Evolutionary conservation across 345 rosid species (phyloP), one percentile per base, ranked within the genome.

Genomic region (Carallia pectinifolia): DNA sequence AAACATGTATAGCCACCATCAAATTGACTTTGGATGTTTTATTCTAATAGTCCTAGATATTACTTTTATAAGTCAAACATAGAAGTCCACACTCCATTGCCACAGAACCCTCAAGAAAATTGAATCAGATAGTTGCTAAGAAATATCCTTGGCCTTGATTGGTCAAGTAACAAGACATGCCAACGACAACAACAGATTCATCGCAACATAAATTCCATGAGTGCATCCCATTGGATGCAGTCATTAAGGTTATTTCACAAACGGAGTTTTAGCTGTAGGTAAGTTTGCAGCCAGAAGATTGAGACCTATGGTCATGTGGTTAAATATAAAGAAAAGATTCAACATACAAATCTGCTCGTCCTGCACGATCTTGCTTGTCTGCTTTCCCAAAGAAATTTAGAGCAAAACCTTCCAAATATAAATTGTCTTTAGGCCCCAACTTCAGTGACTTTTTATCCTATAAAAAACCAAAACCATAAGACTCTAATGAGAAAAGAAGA

Each of bases 331-430:
- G 19, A 54, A 44, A 29, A 66, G 31, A 67, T 33, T 50, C 40
- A 0, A 40, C 92, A 66, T 87, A 95, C 99, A 91, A 84, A 68
- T 95, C 99, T 36, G 97, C 97, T 61, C 92, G 79, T 72, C 99
- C 99, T 23, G 91, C 91, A 50, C 90, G 92, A 82, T 95, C 99
- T 85, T 92, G 97, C 81, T 95, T 95, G 82, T 95, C 99, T 17
- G 99, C 99, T 80, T 92, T 95, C 29, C 77, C 90, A 82, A 95
- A 95, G 55, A 95, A 96, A 82, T 75, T 95, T 54, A 85, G 68
- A 62, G 97, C 99, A 85, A 95, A 95, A 7, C 97, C 99, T 80
- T 95, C 99, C 64, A 95, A 77, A 75, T 95, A 23, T 23, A 23
- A 23, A 23, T 23, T 23, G 23, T 23, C 23, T 23, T 23, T 23